Conservation (phyloP, 225 moss, liverwort and hornwort species). For the Climacium dendroides region DNA sequence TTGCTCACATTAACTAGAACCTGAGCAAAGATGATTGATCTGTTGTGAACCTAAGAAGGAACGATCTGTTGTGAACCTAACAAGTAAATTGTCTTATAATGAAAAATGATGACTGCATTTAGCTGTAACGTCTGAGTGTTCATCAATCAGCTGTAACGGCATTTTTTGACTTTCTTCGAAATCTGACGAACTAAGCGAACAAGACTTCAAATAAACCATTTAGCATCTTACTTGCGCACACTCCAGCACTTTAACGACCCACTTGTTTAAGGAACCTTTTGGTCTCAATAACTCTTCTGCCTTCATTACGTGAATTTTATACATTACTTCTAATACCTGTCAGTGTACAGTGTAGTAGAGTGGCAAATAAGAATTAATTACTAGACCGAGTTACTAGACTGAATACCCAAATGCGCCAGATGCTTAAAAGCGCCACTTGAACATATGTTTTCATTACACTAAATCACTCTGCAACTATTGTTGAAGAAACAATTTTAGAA, state of each 20-base stretch:
- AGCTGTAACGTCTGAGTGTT: background rate
- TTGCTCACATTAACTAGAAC: conserved; percentile 14
- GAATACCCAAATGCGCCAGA: background rate
- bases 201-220: background rate
- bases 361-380: background rate
- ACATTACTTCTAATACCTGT: conserved; percentile 16
- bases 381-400: background rate
- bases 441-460: background rate
- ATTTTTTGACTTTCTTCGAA: background rate
- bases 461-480: background rate
- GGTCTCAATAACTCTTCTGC: conserved; percentile 21
- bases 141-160: background rate
- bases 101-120: background rate
- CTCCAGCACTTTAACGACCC: conserved; percentile 2
- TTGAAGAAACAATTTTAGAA: background rate
- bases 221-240: conserved; percentile 15
- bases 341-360: background rate
- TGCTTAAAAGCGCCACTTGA: background rate
- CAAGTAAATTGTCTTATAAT: background rate
- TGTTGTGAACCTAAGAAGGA: background rate
- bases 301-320: conserved; percentile 1
- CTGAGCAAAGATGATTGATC: background rate
- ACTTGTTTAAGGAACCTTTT: conserved; percentile 10
- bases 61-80: background rate
- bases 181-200: background rate